Conservation (phyloP, 306 rosid species). For the Cucumis melo region DNA sequence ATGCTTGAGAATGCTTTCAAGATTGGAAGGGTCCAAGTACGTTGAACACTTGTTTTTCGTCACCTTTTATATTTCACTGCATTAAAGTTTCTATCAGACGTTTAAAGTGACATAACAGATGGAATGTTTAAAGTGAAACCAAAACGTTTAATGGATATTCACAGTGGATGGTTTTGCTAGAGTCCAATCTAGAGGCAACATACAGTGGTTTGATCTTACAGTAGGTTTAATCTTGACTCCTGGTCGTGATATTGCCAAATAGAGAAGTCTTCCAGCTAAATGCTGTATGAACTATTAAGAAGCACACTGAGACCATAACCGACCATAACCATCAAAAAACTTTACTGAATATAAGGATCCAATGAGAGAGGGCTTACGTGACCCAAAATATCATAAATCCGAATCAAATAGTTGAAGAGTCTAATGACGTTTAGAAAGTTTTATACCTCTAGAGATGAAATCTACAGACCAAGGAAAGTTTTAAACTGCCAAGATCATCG, state of each 20-base stretch:
- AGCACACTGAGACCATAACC: neutral
- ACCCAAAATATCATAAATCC: neutral
- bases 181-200: neutral
- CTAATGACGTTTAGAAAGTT: neutral
- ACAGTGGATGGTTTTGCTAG: neutral
- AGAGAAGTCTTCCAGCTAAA: neutral
- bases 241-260: neutral
- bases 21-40: too few species aligned
- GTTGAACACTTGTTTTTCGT: too few species aligned
- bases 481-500: neutral
- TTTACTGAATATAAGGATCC: neutral
- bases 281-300: neutral
- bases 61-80: too few species aligned
- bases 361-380: neutral
- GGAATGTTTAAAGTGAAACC: neutral
- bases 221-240: neutral
- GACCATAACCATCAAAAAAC: neutral
- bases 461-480: neutral
- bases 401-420: neutral
- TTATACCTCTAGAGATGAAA: neutral
- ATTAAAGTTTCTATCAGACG: neutral
- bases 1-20: too few species aligned
- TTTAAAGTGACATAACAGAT: neutral
- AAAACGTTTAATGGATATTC: neutral
- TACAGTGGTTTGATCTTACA: too few species aligned